Evolutionary conservation across 257 asterid species (phyloP), one percentile per base, ranked within the genome.

Genomic region (Fraxinus excelsior): DNA sequence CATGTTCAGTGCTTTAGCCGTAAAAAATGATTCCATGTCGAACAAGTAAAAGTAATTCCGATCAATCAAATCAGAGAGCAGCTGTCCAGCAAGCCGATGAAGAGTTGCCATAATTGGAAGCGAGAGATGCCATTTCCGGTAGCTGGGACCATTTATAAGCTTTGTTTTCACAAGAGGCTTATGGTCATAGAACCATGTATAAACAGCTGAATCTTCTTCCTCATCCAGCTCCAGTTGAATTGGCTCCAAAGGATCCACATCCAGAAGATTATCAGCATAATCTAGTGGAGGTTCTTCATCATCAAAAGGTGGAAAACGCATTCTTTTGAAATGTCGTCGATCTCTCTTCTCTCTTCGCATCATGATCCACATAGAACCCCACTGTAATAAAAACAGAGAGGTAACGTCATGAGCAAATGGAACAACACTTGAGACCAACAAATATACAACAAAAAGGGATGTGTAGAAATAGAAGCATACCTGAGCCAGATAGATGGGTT

Each of bases 311-410:
- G 99, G 99, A 81, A 96, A 96, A 26, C 98, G 90, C 98, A 96
- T 96, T 71, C 99, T 96, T 88, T 96, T 96, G 87, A 96, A 96
- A 90, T 96, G 98, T 0, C 98, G 88, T 0, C 99, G 81, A 82
- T 96, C 99, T 85, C 99, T 88, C 91, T 96, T 96, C 89, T 96
- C 99, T 81, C 99, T 87, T 60, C 99, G 88, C 99, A 96, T 93
- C 99, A 96, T 96, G 71, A 96, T 96, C 99, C 99, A 96, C 99
- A 96, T 96, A 3, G 97, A 84, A 46, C 99, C 99, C 99, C 99
- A 96, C 98, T 58, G 29, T 21, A 56, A 19, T 21, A 56, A 19
- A n/a, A 56, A 42, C 8, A 7, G 4, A n/a, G 10, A 18, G 9
- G 25, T 21, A n/a, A n/a, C 7, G 23, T 19, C 12, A 7, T 56